Base-by-base conservation (phyloP, 2,329 filamentous ascomycete genomes). In the Phialemonium atrogriseum region DNA sequence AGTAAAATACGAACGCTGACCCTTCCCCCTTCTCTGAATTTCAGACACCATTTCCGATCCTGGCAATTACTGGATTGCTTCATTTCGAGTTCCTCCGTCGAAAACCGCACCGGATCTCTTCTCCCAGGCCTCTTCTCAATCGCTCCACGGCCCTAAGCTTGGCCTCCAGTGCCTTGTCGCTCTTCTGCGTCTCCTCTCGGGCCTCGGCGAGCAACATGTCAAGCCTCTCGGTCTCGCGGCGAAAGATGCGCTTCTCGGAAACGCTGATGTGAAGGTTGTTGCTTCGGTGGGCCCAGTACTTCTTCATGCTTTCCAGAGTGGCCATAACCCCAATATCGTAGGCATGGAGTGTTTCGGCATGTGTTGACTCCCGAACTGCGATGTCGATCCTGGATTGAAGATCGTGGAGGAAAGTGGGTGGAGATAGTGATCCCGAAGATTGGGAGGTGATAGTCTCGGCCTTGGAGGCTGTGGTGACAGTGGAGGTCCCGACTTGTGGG, bases 201-300 rank as follows among this genome's bases (percentile, higher is more conserved):
- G n/a, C n/a, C n/a, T n/a, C n/a, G n/a, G n/a, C n/a, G n/a, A n/a
- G n/a, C n/a, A n/a, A n/a, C n/a, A n/a, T n/a, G n/a, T n/a, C n/a
- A n/a, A 40, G 18, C 25, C 38, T 24, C 29, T 34, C 29, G 5
- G 35, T 33, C 27, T 40, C 38, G 11, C 33, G 27, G 14, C 11
- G 21, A 23, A 38, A 40, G 18, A 40, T 40, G 21, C 38, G 33
- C 24, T 33, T 37, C 35, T 40, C 38, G 15, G 14, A 11, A 20
- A n/a, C 30, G 30, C 38, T 40, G 8, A 36, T 13, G 15, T 40
- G 31, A 5, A n/a, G 23, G 17, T 31, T 18, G 2, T 21, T 8
- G 7, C 27, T 12, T 9, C 24, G 30, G 10, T 10, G n/a, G 2
- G 10, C 10, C 38, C 35, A 38, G 20, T 36, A 22, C 6, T 24